Evolutionary conservation across 2,329 filamentous ascomycete species (phyloP).

Genomic region (Pseudogymnoascus sp.): DNA sequence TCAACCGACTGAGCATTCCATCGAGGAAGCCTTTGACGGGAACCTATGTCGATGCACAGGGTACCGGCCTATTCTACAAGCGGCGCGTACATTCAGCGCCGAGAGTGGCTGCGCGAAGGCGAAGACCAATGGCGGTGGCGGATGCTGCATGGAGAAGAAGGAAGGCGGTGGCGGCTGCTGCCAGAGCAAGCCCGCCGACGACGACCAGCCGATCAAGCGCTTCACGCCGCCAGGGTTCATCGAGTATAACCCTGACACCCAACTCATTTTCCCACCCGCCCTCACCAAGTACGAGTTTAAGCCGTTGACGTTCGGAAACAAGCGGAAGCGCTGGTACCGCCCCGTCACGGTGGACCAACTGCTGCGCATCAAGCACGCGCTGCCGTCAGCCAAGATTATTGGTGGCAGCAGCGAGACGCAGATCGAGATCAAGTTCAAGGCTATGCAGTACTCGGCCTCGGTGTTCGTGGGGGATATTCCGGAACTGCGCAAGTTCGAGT

Average conservation of each 20-base stretch:
- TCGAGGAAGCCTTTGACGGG: constrained; percentile 95
- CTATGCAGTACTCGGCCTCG: constrained; percentile 78
- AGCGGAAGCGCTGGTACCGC: constrained; percentile 87
- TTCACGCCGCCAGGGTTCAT: constrained; percentile 90
- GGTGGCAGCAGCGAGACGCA: constrained; percentile 95
- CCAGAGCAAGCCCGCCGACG: constrained; percentile 46
- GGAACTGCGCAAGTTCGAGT: constrained; percentile 74
- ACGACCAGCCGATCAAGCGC: constrained; percentile 50
- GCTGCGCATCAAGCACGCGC: constrained; percentile 80
- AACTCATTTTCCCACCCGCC: constrained; percentile 87
- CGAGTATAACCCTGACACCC: constrained; percentile 85
- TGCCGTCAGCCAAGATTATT: constrained; percentile 86
- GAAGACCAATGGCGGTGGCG: constrained; percentile 42
- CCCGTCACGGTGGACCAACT: constrained; percentile 82
- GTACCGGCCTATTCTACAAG: constrained; percentile 88
- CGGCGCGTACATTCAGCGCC: constrained; percentile 78
- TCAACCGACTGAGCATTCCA: constrained; percentile 67
- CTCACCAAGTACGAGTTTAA: constrained; percentile 76
- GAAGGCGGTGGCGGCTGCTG: constrained; percentile 56
- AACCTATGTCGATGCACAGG: constrained; percentile 95
- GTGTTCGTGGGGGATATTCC: constrained; percentile 91
- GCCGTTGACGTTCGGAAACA: constrained; percentile 85
- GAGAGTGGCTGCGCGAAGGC: constrained; percentile 42
- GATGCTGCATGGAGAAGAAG: constrained; percentile 62
- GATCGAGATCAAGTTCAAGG: constrained; percentile 98